Conservation (phyloP, 2,329 filamentous ascomycete species). For the Dactylonectria macrodidyma region DNA sequence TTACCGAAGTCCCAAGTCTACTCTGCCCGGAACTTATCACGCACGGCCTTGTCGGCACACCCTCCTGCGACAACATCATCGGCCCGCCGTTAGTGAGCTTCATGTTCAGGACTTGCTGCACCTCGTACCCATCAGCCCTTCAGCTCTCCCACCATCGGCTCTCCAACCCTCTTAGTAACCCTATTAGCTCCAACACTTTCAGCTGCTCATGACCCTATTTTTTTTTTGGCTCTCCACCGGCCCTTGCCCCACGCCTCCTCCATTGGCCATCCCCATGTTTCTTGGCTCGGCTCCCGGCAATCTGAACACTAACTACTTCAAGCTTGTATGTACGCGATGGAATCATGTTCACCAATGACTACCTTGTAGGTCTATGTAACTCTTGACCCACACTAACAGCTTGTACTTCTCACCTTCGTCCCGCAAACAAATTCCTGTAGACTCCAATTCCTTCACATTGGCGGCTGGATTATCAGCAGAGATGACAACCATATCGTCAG, state of each 20-base stretch:
- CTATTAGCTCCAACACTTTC: neutral
- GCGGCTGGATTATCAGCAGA: constrained; percentile 6
- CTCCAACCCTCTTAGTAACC: neutral
- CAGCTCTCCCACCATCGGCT: neutral
- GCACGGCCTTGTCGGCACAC: neutral
- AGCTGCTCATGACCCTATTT: neutral
- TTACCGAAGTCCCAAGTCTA: neutral
- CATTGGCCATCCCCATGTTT: constrained; percentile 17
- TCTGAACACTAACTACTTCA: constrained; percentile 35
- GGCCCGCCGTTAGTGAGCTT: constrained; percentile 14
- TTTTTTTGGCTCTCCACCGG: constrained; percentile 16
- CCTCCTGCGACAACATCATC: constrained; percentile 14
- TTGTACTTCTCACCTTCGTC: constrained; percentile 27
- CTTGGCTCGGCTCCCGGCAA: constrained; percentile 30
- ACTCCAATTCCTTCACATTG: neutral
- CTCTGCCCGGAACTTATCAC: neutral
- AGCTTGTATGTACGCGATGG: constrained; percentile 34
- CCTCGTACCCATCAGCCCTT: constrained; percentile 1
- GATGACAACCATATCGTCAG: neutral
- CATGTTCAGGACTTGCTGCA: constrained; percentile 12
- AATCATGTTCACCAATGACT: constrained; percentile 33
- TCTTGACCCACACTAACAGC: constrained; percentile 21
- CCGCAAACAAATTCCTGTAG: constrained; percentile 34
- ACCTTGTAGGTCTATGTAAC: too few species aligned
- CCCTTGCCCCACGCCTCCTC: constrained; percentile 14